Evolutionary conservation across 208 protist species (phyloP), one percentile per base, ranked within the genome.

Genomic region (Trypanosoma grayi): DNA sequence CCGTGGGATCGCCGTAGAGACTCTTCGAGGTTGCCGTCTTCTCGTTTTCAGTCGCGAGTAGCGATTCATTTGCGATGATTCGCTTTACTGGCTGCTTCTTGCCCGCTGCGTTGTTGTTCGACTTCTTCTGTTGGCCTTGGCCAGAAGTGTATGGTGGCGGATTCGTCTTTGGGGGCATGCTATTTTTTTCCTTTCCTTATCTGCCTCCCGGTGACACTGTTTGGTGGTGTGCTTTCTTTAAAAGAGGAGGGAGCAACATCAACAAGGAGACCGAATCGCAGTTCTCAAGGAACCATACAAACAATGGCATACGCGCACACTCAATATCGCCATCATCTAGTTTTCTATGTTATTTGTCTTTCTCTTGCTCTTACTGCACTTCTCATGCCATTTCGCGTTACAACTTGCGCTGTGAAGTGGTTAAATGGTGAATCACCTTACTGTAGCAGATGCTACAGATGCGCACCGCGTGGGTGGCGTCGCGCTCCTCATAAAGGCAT

Each of bases 21-120:
- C 72, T 83, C 59, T 86, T 89, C 16, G 82, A 92, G 2, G 90
- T 96, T 6, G 87, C 77, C 54, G 83, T 58, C 73, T 87, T 91
- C 75, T 96, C 90, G 40, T 67, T 75, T 13, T 96, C 85, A 2
- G 90, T 96, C 14, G 85, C 85, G 43, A 81, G 77, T 20, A 96
- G 77, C 20, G 78, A 90, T 56, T 93, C 89, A 34, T 75, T 91
- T 31, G 74, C 58, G 20, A 88, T 66, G 7, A 85, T 70, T 13
- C 60, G 33, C 43, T 63, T 30, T 36, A 22, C 6, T 33, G 40
- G 30, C 11, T 47, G 13, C 16, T 39, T 55, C 39, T 16, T 24
- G 43, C n/a, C 28, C 14, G 31, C 0, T 31, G 6, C 28, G 14
- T 57, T 41, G 13, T 46, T 56, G n/a, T 34, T 31, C 3, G 22